Percentiles rank a stretch among this genome's conserved stretches.
Evolutionary conservation across 371 early-diverging fungal genomes (phyloP).

Genomic region (Lichtheimia ramosa): DNA sequence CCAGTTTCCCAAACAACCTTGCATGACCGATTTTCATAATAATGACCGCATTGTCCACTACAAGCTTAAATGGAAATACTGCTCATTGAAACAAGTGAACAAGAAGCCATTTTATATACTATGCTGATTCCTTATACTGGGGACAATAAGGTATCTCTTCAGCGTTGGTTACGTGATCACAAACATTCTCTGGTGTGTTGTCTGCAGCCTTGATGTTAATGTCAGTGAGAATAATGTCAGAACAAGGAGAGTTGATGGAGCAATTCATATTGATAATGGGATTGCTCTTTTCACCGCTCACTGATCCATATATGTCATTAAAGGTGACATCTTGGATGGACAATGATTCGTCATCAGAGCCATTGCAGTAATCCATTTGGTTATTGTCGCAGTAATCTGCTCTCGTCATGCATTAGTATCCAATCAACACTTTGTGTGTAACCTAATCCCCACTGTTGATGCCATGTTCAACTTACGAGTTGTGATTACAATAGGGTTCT

Average conservation of each 20-base stretch:
- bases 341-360: constrained; percentile 20
- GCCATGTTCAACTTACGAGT: constrained; percentile 16
- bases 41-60: too few species aligned
- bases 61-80: too few species aligned
- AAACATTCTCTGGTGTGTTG: constrained; percentile 84
- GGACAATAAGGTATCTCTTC: constrained; percentile 52
- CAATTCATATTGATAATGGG: constrained; percentile 32
- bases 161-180: constrained; percentile 86
- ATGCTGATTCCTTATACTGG: neutral
- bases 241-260: constrained; percentile 25
- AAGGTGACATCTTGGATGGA: constrained; percentile 25
- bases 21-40: too few species aligned
- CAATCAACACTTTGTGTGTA: too few species aligned
- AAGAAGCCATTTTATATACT: too few species aligned
- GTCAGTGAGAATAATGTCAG: constrained; percentile 18
- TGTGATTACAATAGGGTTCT: constrained; percentile 34
- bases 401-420: too few species aligned
- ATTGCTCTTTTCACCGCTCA: neutral
- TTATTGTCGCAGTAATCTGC: constrained; percentile 31
- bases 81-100: too few species aligned
- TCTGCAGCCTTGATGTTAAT: constrained; percentile 15
- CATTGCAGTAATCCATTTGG: constrained; percentile 23
- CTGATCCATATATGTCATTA: constrained; percentile 24
- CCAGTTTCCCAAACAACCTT: too few species aligned
- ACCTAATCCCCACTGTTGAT: too few species aligned